Evolutionary conservation across 1,284 basidiomycete genomes (phyloP).

Genomic region (Fomitopsis pinicola): DNA sequence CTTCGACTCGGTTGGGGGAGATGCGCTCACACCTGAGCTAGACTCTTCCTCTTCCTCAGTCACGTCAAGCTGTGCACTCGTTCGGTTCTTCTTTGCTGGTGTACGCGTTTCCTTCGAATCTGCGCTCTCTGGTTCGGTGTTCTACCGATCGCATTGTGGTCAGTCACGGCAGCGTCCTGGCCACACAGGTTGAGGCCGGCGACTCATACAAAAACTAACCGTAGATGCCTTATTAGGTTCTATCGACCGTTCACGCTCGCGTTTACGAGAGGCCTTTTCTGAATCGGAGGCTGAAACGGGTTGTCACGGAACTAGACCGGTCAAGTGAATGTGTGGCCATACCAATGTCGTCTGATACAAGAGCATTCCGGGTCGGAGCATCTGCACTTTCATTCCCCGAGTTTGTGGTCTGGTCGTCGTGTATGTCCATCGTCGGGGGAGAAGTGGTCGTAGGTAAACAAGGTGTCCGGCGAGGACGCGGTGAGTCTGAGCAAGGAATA

Average conservation of each 20-base stretch:
- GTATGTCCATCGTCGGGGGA: neutral
- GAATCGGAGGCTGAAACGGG: neutral
- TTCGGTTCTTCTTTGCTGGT: slow-evolving; percentile 71
- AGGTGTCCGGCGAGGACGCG: no score
- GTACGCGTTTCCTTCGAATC: slow-evolving; percentile 41
- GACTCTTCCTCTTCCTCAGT: slow-evolving; percentile 53
- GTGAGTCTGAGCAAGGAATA: no score
- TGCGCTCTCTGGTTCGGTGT: slow-evolving; percentile 27
- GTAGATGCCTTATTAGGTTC: slow-evolving; percentile 47
- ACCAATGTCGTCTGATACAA: neutral
- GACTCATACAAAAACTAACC: slow-evolving; percentile 26
- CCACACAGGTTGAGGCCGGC: neutral
- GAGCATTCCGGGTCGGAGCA: neutral
- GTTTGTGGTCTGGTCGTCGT: neutral
- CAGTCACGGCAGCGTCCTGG: neutral
- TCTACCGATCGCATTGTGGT: slow-evolving; percentile 30
- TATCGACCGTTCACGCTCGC: slow-evolving; percentile 70
- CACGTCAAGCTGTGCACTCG: slow-evolving; percentile 43
- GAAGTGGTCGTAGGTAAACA: neutral
- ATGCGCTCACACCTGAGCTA: slow-evolving; percentile 39
- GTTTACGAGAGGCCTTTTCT: slow-evolving; percentile 37
- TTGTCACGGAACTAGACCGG: neutral
- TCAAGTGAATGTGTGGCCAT: neutral
- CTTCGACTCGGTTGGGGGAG: slow-evolving; percentile 68
- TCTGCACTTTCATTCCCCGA: neutral